A percentile compares a stretch with the other conserved stretches of the same genome.
Conservation (phyloP, 441 rosid genomes). For the Jatropha multifida region DNA sequence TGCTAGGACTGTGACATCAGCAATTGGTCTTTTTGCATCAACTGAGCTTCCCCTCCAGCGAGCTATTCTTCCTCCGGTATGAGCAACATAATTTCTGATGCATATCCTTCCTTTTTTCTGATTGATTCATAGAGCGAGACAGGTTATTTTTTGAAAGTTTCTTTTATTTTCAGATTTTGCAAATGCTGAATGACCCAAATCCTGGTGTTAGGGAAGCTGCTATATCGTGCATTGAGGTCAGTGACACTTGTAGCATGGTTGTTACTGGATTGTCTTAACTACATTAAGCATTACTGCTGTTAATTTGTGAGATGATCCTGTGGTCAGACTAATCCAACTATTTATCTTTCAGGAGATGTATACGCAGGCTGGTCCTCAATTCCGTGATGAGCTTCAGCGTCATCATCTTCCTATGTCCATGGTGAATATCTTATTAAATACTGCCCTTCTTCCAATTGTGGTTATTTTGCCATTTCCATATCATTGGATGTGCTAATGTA, state of each 20-base stretch:
- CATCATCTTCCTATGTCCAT: conserved; percentile 79
- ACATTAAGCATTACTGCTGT: background rate
- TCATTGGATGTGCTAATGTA: background rate
- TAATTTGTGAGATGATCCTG: conserved; percentile 13
- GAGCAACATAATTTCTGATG: conserved; percentile 19
- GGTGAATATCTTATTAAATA: conserved; percentile 48
- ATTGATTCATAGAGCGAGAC: background rate
- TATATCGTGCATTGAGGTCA: conserved; percentile 89
- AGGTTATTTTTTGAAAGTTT: conserved; percentile 5
- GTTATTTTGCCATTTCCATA: conserved; percentile 1
- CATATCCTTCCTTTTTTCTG: conserved; percentile 13
- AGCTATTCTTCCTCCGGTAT: conserved; percentile 93
- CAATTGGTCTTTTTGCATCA: conserved; percentile 89
- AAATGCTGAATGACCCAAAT: conserved; percentile 89
- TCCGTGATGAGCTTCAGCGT: conserved; percentile 96
- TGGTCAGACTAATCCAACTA: conserved; percentile 15
- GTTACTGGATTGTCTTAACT: background rate
- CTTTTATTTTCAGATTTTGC: conserved; percentile 66
- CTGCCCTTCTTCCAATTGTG: background rate
- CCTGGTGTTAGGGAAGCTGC: conserved; percentile 93
- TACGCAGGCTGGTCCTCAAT: conserved; percentile 78
- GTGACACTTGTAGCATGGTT: conserved; percentile 12
- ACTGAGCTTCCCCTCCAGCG: conserved; percentile 98
- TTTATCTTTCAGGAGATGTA: conserved; percentile 86
- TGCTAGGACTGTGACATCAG: conserved; percentile 95